These are phyloP conservation scores for Fusarium sp. DNA, from an alignment of 2,329 filamentous ascomycete species.

Conservation along the genomic window DNA sequence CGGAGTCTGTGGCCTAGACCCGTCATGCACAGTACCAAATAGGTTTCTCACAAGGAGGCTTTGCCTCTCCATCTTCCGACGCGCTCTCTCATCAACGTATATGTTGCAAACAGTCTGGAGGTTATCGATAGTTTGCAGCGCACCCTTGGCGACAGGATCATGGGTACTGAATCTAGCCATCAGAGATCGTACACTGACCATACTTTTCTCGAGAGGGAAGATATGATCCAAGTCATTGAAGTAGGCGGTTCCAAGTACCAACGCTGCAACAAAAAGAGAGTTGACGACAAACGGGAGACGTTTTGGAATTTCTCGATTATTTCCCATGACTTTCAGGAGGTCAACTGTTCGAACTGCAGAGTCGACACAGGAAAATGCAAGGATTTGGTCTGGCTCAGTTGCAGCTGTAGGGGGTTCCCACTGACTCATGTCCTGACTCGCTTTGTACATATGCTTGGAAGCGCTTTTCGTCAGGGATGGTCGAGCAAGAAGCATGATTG, in stretches of 20 bases:
- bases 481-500: not conserved
- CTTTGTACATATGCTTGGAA: not conserved
- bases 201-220: not conserved
- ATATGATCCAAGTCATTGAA: not conserved
- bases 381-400: not conserved
- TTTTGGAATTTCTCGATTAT: not conserved
- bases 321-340: not conserved
- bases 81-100: not conserved
- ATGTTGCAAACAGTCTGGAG: not conserved
- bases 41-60: not conserved
- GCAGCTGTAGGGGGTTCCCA: not conserved
- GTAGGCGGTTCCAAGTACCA: not conserved
- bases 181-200: not conserved
- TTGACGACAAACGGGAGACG: not conserved
- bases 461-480: not conserved
- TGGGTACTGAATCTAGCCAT: not conserved
- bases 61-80: not conserved
- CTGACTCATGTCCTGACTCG: not conserved
- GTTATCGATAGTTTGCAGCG: not conserved
- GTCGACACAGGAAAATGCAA: not conserved
- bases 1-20: not conserved
- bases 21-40: not conserved
- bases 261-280: not conserved
- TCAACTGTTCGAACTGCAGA: not conserved
- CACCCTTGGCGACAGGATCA: not conserved